Percentiles rank a stretch among this genome's conserved stretches.
These are phyloP conservation scores for Vanderwaltozyma tropicalis DNA, from an alignment of 805 yeast species.

Conservation along the genomic window DNA sequence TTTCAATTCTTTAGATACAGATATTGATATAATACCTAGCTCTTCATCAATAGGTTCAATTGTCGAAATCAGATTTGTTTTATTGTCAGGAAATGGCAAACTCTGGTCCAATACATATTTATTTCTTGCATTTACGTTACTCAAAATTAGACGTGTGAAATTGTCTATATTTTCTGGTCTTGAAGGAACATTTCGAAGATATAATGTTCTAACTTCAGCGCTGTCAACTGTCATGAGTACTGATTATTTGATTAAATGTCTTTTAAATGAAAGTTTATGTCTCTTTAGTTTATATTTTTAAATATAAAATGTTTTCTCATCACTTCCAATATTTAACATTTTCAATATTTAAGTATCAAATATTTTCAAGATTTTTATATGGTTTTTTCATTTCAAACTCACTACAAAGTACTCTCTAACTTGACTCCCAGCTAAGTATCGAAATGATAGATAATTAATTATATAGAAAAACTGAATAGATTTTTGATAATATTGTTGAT, in stretches of 20 bases:
- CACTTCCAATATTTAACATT: too few species aligned
- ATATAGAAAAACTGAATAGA: background rate
- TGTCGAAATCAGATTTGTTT: background rate
- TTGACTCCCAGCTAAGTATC: too few species aligned
- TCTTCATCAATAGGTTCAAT: conserved; percentile 8
- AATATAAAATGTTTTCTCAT: too few species aligned
- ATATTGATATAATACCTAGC: conserved; percentile 11
- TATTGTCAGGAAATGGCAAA: background rate
- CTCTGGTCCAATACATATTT: conserved; percentile 6
- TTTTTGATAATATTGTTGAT: conserved; percentile 2
- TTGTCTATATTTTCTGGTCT: conserved; percentile 17
- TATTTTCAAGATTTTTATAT: too few species aligned
- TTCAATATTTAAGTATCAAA: too few species aligned
- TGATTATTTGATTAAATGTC: too few species aligned
- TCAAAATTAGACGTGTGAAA: conserved; percentile 12
- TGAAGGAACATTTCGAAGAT: conserved; percentile 16
- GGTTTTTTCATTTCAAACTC: too few species aligned
- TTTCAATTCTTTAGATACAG: conserved; percentile 7
- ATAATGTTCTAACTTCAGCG: conserved; percentile 5
- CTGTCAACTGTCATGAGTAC: background rate
- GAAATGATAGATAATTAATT: background rate
- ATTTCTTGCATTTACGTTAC: conserved; percentile 11
- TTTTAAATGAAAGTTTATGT: too few species aligned
- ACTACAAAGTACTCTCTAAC: too few species aligned
- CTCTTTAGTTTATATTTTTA: too few species aligned